Percentiles rank a stretch among this genome's conserved stretches.
phyloP scores from a whole-genome alignment of 306 rosid species.

The Cucumis hystrix region DNA sequence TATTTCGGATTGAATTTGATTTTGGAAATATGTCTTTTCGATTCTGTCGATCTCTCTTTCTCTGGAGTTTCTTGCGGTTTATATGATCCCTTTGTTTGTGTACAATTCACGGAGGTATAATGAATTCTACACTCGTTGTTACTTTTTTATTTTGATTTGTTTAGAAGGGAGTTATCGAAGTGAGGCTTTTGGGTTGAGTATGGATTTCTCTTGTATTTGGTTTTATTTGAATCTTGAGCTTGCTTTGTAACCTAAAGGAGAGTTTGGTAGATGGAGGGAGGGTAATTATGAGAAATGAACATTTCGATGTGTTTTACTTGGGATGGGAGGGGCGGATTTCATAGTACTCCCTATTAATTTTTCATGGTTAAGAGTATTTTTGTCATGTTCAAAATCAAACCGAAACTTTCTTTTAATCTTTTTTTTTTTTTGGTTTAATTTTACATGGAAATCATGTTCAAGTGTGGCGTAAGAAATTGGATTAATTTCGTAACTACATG shows the following conservation, averaged over 20 bases:
- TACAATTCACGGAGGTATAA: neutral
- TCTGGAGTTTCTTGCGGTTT: neutral
- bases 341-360: neutral
- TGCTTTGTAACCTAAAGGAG: neutral
- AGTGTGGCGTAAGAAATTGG: no score
- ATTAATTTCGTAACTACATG: no score
- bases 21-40: neutral
- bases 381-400: no score
- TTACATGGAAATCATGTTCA: no score
- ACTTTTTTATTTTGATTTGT: neutral
- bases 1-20: neutral
- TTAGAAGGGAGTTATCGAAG: neutral
- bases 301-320: neutral
- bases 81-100: slow-evolving; percentile 6
- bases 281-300: slow-evolving; percentile 2
- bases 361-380: neutral
- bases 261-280: neutral
- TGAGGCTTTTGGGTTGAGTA: neutral
- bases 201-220: neutral
- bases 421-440: no score
- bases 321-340: neutral
- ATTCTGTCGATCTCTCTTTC: neutral
- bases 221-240: neutral
- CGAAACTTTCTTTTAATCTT: no score
- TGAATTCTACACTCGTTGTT: neutral